Evolutionary conservation across 2,329 filamentous ascomycete genomes (phyloP), one percentile per base, ranked within the genome.

Genomic region (Penicillium sp.): DNA sequence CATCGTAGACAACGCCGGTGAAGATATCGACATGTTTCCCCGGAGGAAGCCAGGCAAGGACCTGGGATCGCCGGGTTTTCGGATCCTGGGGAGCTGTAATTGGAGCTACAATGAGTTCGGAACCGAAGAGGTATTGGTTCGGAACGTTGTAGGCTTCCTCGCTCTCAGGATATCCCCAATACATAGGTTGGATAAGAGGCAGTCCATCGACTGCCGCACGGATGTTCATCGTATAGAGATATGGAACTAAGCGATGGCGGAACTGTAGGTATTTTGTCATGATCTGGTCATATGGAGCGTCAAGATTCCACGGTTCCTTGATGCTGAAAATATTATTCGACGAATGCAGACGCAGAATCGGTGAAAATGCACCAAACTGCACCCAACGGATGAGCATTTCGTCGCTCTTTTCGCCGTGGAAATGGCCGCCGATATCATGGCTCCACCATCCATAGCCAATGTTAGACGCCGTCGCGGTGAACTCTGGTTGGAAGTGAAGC

Each of bases 361-460:
- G 83, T 0, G 81, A 84, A 63, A 83, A 84, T 41, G 77, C 79
- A 5, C 83, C 84, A 2, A 82, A 73, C 61, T 87, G 84, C 0
- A 84, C 75, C 84, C 83, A 87, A 16, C 84, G 76, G 1, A 79
- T 76, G 1, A 77, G 74, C 7, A 85, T 71, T 59, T 87, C 81
- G 45, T 85, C 83, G 44, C 83, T 80, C 5, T 79, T 77, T 35
- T 68, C 69, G 4, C 84, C 84, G 2, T 68, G 63, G 58, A 81
- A 79, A 62, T 87, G 84, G 0, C 84, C 84, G n/a, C 84, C 84
- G 25, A 87, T 84, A 56, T 87, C 84, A 63, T 87, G 83, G 44
- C 80, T 83, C 84, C 84, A 87, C 83, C 83, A 86, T 2, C 83
- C 84, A 55, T 83, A 87, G 0, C 84, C 84, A 52, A 87, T 84